Evolutionary conservation across 2,329 filamentous ascomycete genomes (phyloP).

Genomic region (Phaeophleospora eucalypticola): DNA sequence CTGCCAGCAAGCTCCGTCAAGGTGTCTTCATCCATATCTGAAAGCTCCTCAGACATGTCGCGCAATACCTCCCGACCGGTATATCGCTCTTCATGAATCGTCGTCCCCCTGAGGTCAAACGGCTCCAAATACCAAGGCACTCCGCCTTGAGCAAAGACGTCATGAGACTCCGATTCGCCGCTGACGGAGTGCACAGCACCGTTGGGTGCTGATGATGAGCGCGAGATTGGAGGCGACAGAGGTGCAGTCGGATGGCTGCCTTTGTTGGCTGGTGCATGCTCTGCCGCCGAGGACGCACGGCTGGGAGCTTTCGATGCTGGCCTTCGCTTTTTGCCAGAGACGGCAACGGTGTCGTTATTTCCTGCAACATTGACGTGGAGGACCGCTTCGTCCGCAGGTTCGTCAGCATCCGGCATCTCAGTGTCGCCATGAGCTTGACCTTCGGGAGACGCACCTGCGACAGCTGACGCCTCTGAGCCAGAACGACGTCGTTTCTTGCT

Average conservation of each 20-base stretch:
- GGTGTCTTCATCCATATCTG: slow-evolving; percentile 88
- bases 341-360: slow-evolving; percentile 16
- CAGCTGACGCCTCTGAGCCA: slow-evolving; percentile 37
- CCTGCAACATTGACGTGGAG: slow-evolving; percentile 21
- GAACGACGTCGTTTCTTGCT: slow-evolving; percentile 23
- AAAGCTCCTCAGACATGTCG: slow-evolving; percentile 72
- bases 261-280: slow-evolving; percentile 7
- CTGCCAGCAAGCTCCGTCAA: slow-evolving; percentile 55
- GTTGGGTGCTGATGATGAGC: slow-evolving; percentile 17
- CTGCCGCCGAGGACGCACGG: slow-evolving; percentile 20
- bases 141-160: slow-evolving; percentile 61
- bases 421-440: slow-evolving; percentile 25
- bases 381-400: slow-evolving; percentile 24
- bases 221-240: slow-evolving; percentile 33
- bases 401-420: slow-evolving; percentile 31
- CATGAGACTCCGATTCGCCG: slow-evolving; percentile 35
- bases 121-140: slow-evolving; percentile 82
- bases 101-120: slow-evolving; percentile 77
- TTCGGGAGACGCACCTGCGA: slow-evolving; percentile 34
- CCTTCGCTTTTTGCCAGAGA: slow-evolving; percentile 17
- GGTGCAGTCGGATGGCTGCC: slow-evolving; percentile 29
- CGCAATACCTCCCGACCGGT: slow-evolving; percentile 67
- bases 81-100: slow-evolving; percentile 70
- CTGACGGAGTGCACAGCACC: slow-evolving; percentile 13
- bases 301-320: slow-evolving; percentile 24